Conservation (phyloP, 257 asterid genomes). For the Anisodus acutangulus region DNA sequence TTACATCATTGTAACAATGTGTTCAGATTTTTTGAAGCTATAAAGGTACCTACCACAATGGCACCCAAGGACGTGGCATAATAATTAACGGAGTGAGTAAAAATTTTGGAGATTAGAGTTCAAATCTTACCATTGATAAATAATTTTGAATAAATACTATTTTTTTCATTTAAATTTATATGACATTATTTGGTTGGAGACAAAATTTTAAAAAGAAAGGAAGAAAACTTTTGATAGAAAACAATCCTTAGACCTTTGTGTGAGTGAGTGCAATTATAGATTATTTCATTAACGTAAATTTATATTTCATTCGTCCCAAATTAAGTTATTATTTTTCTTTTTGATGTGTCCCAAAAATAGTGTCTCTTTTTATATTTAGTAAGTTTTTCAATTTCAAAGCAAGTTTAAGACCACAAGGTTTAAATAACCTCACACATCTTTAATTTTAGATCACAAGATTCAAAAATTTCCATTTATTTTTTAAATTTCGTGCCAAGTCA, state of each 20-base stretch:
- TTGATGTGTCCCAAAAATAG: too few relatives aligned
- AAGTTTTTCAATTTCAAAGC: too few relatives aligned
- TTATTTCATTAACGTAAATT: not conserved
- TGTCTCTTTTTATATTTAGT: too few relatives aligned
- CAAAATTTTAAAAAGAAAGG: not conserved
- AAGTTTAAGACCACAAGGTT: too few relatives aligned
- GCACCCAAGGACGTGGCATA: not conserved
- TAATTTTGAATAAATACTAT: not conserved
- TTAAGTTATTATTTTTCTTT: too few relatives aligned
- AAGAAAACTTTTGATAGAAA: not conserved
- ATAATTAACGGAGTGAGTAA: not conserved
- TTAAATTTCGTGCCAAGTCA: too few relatives aligned
- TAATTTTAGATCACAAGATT: too few relatives aligned
- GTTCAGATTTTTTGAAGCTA: not conserved
- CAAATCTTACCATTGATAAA: not conserved
- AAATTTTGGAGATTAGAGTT: not conserved
- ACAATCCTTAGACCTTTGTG: not conserved
- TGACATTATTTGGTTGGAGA: not conserved
- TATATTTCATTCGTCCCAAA: not conserved
- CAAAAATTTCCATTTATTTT: too few relatives aligned
- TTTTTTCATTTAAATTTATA: not conserved
- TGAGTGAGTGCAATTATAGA: not conserved
- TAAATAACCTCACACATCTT: too few relatives aligned
- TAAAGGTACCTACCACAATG: not conserved
- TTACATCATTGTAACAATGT: constrained; percentile 7